phyloP scores from a whole-genome alignment of 148 eudicot genomes.

The Nepenthes gracilis region DNA sequence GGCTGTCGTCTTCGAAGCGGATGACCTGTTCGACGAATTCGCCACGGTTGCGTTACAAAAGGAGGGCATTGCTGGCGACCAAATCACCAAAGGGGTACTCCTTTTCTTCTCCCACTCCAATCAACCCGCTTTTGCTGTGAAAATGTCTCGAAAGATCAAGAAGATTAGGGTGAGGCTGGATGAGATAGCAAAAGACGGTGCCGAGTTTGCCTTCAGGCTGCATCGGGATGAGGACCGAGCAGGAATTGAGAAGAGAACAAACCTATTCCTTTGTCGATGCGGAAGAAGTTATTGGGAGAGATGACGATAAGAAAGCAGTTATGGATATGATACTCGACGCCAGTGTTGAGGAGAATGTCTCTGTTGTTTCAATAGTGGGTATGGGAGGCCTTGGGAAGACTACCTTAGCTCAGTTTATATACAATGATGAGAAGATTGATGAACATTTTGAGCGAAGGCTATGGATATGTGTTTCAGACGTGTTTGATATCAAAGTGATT shows the following conservation, averaged over 20 bases:
- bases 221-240: background rate
- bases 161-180: constrained; percentile 6
- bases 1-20: constrained; percentile 11
- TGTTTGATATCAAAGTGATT: constrained; percentile 2
- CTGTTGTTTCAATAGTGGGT: background rate
- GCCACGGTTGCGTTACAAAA: constrained; percentile 1
- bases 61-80: background rate
- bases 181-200: background rate
- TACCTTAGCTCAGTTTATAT: constrained; percentile 14
- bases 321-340: background rate
- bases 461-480: constrained; percentile 17
- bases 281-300: constrained; percentile 16
- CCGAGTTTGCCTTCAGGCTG: constrained; percentile 9
- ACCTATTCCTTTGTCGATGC: constrained; percentile 8
- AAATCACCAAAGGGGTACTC: constrained; percentile 5
- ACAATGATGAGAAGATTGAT: constrained; percentile 6
- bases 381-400: constrained; percentile 8
- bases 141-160: constrained; percentile 7
- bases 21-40: constrained; percentile 20
- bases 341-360: background rate
- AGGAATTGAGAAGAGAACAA: constrained; percentile 1
- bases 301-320: constrained; percentile 14
- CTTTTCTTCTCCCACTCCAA: constrained; percentile 10
- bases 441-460: constrained; percentile 2
- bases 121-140: constrained; percentile 3